These are phyloP conservation scores for Linderniella brevidens DNA, from an alignment of 257 asterid genomes.

Conservation along the genomic window DNA sequence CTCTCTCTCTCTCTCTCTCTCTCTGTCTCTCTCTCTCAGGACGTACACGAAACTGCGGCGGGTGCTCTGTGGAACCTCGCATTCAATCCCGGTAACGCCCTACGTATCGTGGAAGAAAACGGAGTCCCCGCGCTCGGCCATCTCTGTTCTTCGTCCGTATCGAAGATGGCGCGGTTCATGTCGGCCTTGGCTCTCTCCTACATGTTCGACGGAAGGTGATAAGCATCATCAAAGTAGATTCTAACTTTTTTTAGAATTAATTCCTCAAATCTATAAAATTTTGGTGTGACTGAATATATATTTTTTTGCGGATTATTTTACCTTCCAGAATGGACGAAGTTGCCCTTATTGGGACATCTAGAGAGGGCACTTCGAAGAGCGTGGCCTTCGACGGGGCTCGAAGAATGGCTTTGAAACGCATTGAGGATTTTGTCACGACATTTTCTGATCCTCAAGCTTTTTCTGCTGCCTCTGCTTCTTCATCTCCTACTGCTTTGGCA, in stretches of 20 bases:
- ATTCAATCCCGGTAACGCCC: slow-evolving; percentile 79
- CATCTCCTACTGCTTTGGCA: slow-evolving; percentile 49
- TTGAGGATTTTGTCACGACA: slow-evolving; percentile 46
- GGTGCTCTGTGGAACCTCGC: slow-evolving; percentile 99
- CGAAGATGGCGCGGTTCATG: slow-evolving; percentile 96
- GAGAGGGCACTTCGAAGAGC: slow-evolving; percentile 45
- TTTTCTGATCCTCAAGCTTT: slow-evolving; percentile 64
- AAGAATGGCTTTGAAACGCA: slow-evolving; percentile 55
- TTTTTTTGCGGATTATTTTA: no score
- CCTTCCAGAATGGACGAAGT: slow-evolving; percentile 85
- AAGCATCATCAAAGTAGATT: no score
- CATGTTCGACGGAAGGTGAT: slow-evolving; percentile 91
- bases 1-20: neutral
- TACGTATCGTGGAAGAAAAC: slow-evolving; percentile 82
- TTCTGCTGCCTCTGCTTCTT: slow-evolving; percentile 58
- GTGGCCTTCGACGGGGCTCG: slow-evolving; percentile 45
- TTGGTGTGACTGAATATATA: neutral
- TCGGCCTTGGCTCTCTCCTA: slow-evolving; percentile 79
- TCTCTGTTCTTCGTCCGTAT: slow-evolving; percentile 62
- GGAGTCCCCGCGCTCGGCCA: slow-evolving; percentile 68
- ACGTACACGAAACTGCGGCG: slow-evolving; percentile 93
- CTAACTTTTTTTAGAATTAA: slow-evolving; percentile 2
- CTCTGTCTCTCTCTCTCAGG: slow-evolving; percentile 30
- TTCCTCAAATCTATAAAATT: neutral
- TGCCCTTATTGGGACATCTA: slow-evolving; percentile 33